phyloP scores from a whole-genome alignment of 176 grass and related monocot genomes.

The Zizania latifolia region DNA sequence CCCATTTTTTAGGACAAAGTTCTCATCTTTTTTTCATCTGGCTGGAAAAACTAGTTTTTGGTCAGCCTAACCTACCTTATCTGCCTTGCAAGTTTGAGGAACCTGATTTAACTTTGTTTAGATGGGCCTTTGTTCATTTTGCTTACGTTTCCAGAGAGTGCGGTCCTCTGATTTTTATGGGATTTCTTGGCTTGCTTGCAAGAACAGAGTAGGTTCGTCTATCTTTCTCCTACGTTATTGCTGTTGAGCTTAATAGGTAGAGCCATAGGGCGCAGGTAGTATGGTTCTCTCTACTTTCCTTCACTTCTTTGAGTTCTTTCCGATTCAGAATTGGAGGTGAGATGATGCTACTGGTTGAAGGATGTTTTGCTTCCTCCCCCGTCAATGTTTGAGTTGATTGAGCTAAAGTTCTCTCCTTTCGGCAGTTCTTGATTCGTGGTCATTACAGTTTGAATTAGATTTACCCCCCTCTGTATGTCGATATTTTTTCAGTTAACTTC shows the following conservation, averaged over 20 bases:
- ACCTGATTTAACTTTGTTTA: not conserved
- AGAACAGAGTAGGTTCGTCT: not conserved
- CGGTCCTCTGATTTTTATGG: constrained; percentile 18
- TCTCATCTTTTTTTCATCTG: not conserved
- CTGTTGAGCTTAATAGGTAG: not conserved
- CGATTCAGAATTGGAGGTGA: not conserved
- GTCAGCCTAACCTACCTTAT: not conserved
- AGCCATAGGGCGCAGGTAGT: not conserved
- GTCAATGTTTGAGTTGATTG: not conserved
- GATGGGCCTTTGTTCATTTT: not conserved
- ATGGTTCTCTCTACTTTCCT: not conserved
- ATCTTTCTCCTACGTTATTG: not conserved
- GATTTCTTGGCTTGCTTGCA: constrained; percentile 11
- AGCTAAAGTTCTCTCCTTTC: not conserved
- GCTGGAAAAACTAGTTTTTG: not conserved
- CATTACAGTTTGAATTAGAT: not conserved
- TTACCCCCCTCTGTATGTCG: not conserved
- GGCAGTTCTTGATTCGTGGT: not conserved
- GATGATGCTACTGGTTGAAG: not conserved
- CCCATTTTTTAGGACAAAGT: not conserved
- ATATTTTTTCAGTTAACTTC: not conserved
- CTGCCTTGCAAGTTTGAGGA: not conserved
- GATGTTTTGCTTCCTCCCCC: not conserved
- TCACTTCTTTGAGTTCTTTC: not conserved
- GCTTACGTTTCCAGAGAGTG: not conserved